Conservation (phyloP, 2,329 filamentous ascomycete genomes). For the Paramyrothecium sp. region DNA sequence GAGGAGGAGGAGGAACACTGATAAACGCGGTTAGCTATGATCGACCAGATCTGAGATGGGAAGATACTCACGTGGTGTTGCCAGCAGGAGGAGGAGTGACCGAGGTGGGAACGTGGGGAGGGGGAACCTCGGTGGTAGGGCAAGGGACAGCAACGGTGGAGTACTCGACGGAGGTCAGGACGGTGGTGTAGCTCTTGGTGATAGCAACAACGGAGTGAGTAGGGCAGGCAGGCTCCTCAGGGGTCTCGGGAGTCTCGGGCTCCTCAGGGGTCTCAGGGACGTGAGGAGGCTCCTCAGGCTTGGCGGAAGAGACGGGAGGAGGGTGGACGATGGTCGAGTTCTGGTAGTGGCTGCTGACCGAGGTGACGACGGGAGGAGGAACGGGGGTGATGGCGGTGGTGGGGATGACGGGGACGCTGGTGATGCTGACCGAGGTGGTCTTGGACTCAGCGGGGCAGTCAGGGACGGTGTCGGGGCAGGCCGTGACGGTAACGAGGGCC, state of each 20-base stretch:
- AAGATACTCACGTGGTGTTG: slow-evolving; percentile 29
- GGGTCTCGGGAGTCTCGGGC: slow-evolving; percentile 9
- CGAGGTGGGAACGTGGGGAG: slow-evolving; percentile 23
- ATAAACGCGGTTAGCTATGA: slow-evolving; percentile 6
- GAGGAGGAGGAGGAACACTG: slow-evolving; percentile 16
- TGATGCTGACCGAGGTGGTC: slow-evolving; percentile 17
- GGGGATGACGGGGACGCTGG: slow-evolving; percentile 14
- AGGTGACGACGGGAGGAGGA: slow-evolving; percentile 41
- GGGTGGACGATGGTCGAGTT: slow-evolving; percentile 15
- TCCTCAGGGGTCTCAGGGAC: slow-evolving; percentile 10
- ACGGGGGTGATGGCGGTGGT: slow-evolving; percentile 36
- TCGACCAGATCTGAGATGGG: slow-evolving; percentile 8
- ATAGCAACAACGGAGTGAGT: slow-evolving; percentile 47
- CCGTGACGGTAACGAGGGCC: slow-evolving; percentile 59
- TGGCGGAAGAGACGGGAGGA: background rate
- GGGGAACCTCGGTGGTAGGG: slow-evolving; percentile 29
- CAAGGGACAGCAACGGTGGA: slow-evolving; percentile 45
- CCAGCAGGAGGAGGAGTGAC: slow-evolving; percentile 35
- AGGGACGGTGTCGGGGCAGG: slow-evolving; percentile 57
- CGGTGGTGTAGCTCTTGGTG: slow-evolving; percentile 56
- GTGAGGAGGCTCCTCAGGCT: slow-evolving; percentile 12
- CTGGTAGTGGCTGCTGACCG: slow-evolving; percentile 33
- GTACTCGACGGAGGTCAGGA: slow-evolving; percentile 54
- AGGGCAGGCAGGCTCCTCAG: slow-evolving; percentile 20
- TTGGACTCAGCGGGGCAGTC: slow-evolving; percentile 46